Evolutionary conservation across 306 rosid species (phyloP).

Genomic region (Lathyrus oleraceus): DNA sequence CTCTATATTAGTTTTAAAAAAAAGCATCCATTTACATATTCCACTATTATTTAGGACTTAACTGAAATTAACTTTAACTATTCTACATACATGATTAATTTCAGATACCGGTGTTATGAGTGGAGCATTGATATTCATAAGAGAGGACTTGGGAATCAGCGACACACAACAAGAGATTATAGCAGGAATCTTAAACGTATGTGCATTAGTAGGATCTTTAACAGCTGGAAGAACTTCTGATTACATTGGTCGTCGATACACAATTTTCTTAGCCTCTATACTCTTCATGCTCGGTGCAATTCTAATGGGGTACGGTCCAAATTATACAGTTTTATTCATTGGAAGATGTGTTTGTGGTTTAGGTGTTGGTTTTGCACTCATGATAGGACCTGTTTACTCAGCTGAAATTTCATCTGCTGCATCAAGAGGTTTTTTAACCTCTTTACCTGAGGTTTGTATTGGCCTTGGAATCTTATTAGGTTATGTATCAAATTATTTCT

Average conservation of each 20-base stretch:
- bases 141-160: conserved; percentile 67
- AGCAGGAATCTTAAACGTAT: conserved; percentile 58
- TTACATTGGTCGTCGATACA: conserved; percentile 77
- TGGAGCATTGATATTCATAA: conserved; percentile 83
- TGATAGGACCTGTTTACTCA: conserved; percentile 81
- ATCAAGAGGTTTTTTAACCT: conserved; percentile 58
- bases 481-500: conserved; percentile 56
- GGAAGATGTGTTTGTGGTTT: conserved; percentile 77
- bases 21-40: too few relatives aligned
- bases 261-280: conserved; percentile 53
- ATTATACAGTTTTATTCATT: conserved; percentile 48
- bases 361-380: conserved; percentile 81
- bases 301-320: conserved; percentile 83
- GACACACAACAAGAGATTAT: conserved; percentile 43
- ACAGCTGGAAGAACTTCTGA: conserved; percentile 73
- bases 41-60: too few relatives aligned
- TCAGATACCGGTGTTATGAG: conserved; percentile 92
- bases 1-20: too few relatives aligned
- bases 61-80: too few relatives aligned
- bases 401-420: conserved; percentile 78
- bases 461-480: conserved; percentile 75
- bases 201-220: conserved; percentile 66
- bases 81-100: not conserved
- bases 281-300: conserved; percentile 64
- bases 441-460: conserved; percentile 72